Evolutionary conservation across 78 protist species (phyloP), one percentile per base, ranked within the genome.

Genomic region (Cyanophora paradoxa): DNA sequence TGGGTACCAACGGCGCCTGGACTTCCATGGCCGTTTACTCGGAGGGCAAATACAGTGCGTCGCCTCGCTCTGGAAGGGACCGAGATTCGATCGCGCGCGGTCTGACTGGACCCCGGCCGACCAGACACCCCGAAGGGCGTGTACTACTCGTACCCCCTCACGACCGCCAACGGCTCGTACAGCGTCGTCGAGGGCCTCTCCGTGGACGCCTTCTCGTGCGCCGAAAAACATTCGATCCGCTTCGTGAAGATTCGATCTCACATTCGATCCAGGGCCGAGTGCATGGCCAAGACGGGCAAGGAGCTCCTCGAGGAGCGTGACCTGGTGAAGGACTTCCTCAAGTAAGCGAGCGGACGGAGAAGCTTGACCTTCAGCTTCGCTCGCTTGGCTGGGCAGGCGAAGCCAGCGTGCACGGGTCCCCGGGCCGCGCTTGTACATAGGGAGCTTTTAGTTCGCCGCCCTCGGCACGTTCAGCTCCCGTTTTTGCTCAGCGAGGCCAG

Each of bases 1-100:
- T 24, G 20, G 93, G 93, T 28, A 68, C 89, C 2, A 2, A 56
- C 36, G 86, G 87, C 71, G 75, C 59, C 42, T 54, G 2, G 31
- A 50, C 42, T 11, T 79, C 83, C 54, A 88, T 88, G 93, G 93
- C 75, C 37, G 79, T 88, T 24, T 5, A 6, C 17, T 52, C 86
- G n/a, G 79, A 84, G 54, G 90, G 87, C 40, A 1, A 37, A n/a
- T n/a, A n/a, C n/a, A n/a, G n/a, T n/a, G n/a, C n/a, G n/a, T n/a
- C n/a, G n/a, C n/a, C n/a, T n/a, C n/a, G n/a, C n/a, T n/a, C n/a
- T n/a, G n/a, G n/a, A n/a, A n/a, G n/a, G n/a, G n/a, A n/a, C n/a
- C n/a, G n/a, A n/a, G n/a, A n/a, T n/a, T n/a, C n/a, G n/a, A n/a
- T n/a, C n/a, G n/a, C n/a, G n/a, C n/a, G n/a, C n/a, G n/a, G n/a